Evolutionary conservation across 768 basidiomycete species (phyloP), one percentile per base, ranked within the genome.

Genomic region (Auriscalpium vulgare): DNA sequence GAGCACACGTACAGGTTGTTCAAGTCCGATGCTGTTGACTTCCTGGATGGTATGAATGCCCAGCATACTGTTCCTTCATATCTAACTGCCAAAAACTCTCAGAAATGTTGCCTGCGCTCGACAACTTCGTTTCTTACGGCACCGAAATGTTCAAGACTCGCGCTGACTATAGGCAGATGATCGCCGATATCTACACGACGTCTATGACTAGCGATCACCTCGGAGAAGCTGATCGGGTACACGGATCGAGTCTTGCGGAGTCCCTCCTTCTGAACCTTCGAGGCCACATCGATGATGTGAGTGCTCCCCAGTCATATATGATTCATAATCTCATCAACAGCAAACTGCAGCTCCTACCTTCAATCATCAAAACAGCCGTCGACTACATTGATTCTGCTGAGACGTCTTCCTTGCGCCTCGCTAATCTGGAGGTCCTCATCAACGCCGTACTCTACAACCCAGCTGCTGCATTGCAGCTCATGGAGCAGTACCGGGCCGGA

Each of bases 51-150:
- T 9, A 55, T 38, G 21, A 7, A 43, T 29, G 13, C 34, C 23
- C 17, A 37, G 21, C 36, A 13, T 56, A 57, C 21, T 54, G 37
- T 10, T 8, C 29, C 7, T 10, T 34, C 17, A 10, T 43, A 19
- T n/a, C n/a, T 34, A 47, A 37, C 55, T 51, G 56, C 35, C 50
- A 53, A 47, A 14, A 11, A 44, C 37, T 14, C 48, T 44, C n/a
- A 75, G 91, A 95, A 67, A 94, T 93, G 89, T 78, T 91, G 23
- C 89, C 90, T 10, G 83, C 87, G 5, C 70, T 95, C 55, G 89
- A 92, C 74, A 95, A 94, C 76, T 90, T 91, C 66, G 75, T 95
- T 53, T 89, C 88, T 13, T 93, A 82, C 65, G 92, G 92, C 14
- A 75, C 80, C 23, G 88, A 91, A 13, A 72, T 83, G 14, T 84